Evolutionary conservation across 441 rosid species (phyloP).

Genomic region (Euphorbia celastroides): DNA sequence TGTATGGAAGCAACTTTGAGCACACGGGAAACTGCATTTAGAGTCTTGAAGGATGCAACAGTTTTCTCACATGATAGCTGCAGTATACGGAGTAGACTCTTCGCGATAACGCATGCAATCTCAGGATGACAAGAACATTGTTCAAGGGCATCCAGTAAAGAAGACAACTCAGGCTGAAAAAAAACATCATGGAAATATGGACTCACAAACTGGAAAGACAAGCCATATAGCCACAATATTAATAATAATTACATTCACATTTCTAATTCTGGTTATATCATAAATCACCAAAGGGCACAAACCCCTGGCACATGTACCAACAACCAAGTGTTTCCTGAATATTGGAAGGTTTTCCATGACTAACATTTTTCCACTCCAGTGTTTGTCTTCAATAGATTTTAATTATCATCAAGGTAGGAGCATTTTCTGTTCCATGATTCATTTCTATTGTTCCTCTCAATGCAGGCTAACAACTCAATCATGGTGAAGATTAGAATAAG

Average conservation of each 20-base stretch:
- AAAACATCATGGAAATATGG: neutral
- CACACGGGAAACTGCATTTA: conserved; percentile 69
- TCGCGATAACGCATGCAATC: conserved; percentile 59
- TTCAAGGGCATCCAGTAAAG: conserved; percentile 84
- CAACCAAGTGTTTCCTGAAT: neutral
- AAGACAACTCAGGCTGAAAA: conserved; percentile 75
- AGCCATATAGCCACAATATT: neutral
- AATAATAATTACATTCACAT: neutral
- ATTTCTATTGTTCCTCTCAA: neutral
- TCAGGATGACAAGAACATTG: conserved; percentile 70
- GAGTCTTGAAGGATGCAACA: conserved; percentile 62
- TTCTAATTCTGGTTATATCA: neutral
- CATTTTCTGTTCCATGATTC: neutral
- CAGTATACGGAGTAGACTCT: conserved; percentile 61
- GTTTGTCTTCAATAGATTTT: neutral
- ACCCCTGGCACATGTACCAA: neutral
- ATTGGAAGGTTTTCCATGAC: neutral
- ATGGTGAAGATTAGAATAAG: conserved; percentile 8
- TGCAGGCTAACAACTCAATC: neutral
- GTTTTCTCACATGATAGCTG: conserved; percentile 72
- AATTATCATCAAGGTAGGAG: neutral
- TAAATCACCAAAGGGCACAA: neutral
- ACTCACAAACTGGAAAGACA: neutral
- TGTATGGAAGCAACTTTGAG: conserved; percentile 78
- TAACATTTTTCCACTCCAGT: neutral